Evolutionary conservation across 2,329 filamentous ascomycete genomes (phyloP), one percentile per base, ranked within the genome.

Genomic region (Phyllosticta capitalensis): DNA sequence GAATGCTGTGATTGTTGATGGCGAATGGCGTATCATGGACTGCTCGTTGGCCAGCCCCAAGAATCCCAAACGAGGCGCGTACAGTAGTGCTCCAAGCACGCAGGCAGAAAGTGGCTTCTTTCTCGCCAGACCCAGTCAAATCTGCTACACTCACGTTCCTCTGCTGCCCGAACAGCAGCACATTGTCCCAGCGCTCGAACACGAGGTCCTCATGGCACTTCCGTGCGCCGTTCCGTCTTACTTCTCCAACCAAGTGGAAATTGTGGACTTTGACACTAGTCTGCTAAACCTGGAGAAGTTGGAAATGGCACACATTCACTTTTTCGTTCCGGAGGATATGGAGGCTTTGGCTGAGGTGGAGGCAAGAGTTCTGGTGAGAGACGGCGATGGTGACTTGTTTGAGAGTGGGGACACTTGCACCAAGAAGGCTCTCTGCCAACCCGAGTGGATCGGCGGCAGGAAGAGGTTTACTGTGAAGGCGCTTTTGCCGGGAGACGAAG

Each of bases 391-490:
- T 2, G 94, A 99, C 71, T 82, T 87, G 63, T 97, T 96, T 69
- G 94, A 99, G 73, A 96, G 86, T 65, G 92, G 94, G 33, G 92
- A 97, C 14, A 77, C 88, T 24, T 79, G 95, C 22, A 88, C 83
- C 68, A 97, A 96, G 75, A 85, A 88, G 58, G 92, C 91, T 1
- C 78, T 99, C 21, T 86, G 91, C 0, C 94, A 99, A 73, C 89
- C 90, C 2, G 91, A 96, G 69, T 99, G 94, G 94, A 83, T 89
- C 66, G 83, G 82, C 64, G 91, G 91, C 17, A 80, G 87, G 64
- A 99, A 99, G 73, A 85, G 90, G 28, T 96, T 95, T 72, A 95
- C 91, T 0, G 80, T 99, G 68, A 99, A 99, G 74, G 94, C 90
- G 1, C 77, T 97, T 17, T 78, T 99, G 0, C 92, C 95, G 1